A percentile compares a stretch with the other conserved stretches of the same genome.
Conservation (phyloP, 2,329 filamentous ascomycete genomes). For the Fusarium lyarnte region DNA sequence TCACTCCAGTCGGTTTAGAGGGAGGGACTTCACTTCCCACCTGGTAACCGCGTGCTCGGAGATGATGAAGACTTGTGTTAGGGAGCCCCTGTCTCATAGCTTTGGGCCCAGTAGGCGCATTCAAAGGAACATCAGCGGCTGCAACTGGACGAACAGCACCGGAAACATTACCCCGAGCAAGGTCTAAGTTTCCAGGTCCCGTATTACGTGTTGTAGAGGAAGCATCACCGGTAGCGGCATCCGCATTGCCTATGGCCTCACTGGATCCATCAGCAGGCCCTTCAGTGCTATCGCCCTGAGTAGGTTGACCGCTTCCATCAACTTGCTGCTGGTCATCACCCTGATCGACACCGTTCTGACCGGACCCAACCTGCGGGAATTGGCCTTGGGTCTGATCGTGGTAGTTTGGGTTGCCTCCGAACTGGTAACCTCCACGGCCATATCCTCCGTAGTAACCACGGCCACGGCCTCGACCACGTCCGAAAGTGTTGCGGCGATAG, state of each 20-base stretch:
- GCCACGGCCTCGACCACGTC: conserved; percentile 72
- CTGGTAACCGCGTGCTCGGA: conserved; percentile 64
- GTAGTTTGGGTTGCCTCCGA: conserved; percentile 52
- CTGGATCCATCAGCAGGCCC: conserved; percentile 36
- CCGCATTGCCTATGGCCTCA: conserved; percentile 47
- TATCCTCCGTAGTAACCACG: conserved; percentile 68
- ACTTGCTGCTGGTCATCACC: conserved; percentile 43
- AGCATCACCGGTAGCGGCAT: conserved; percentile 23
- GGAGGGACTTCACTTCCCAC: conserved; percentile 53
- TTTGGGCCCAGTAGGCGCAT: conserved; percentile 90
- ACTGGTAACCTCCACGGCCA: conserved; percentile 65
- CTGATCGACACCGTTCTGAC: conserved; percentile 35
- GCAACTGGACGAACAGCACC: conserved; percentile 47
- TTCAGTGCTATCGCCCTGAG: conserved; percentile 38
- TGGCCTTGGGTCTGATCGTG: conserved; percentile 50
- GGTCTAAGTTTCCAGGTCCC: conserved; percentile 18
- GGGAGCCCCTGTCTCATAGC: conserved; percentile 91
- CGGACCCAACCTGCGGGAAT: conserved; percentile 43
- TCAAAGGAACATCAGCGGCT: conserved; percentile 62
- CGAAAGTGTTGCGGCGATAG: conserved; percentile 75
- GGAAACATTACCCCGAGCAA: conserved; percentile 34
- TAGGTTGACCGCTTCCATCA: conserved; percentile 54
- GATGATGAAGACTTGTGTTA: conserved; percentile 78
- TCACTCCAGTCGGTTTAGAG: conserved; percentile 26
- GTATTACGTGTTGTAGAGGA: conserved; percentile 35